Conservation (phyloP, 2,329 filamentous ascomycete species). For the Colletotrichum sp. region DNA sequence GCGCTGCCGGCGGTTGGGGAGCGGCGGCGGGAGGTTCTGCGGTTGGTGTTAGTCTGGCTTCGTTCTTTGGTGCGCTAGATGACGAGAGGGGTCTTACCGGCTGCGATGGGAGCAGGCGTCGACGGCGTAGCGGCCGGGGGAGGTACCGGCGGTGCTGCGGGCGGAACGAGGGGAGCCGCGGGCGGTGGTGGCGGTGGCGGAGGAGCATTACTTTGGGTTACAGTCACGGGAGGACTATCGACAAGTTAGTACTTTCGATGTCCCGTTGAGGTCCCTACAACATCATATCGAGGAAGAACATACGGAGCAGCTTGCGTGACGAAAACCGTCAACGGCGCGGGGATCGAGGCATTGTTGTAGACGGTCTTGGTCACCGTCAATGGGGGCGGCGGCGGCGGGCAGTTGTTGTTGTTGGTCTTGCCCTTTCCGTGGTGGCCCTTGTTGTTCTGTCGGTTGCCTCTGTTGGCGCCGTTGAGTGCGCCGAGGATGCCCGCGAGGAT, state of each 20-base stretch:
- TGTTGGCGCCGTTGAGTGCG: slow-evolving; percentile 13
- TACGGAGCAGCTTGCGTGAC: slow-evolving; percentile 13
- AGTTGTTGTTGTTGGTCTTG: neutral
- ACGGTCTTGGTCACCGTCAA: slow-evolving; percentile 10
- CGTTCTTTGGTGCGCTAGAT: neutral
- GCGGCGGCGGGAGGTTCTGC: slow-evolving; percentile 3
- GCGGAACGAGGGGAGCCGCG: neutral
- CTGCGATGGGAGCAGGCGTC: slow-evolving; percentile 9
- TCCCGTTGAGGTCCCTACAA: neutral
- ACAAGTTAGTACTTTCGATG: neutral
- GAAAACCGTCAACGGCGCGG: slow-evolving; percentile 11
- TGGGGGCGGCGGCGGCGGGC: neutral
- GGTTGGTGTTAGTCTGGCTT: neutral
- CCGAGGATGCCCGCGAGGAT: slow-evolving; percentile 16
- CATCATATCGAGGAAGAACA: neutral
- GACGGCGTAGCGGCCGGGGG: neutral
- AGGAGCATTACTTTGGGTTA: slow-evolving; percentile 13
- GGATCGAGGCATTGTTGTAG: slow-evolving; percentile 5
- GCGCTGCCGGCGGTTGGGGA: neutral
- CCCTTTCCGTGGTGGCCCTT: slow-evolving; percentile 5
- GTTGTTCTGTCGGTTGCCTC: slow-evolving; percentile 2
- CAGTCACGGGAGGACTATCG: neutral
- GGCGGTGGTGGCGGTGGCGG: slow-evolving; percentile 6
- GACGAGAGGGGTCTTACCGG: neutral
- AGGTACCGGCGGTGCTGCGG: neutral